A percentile compares a stretch with the other conserved stretches of the same genome.
Conservation (phyloP, 306 rosid species). For the Ochetophila trinervis region DNA sequence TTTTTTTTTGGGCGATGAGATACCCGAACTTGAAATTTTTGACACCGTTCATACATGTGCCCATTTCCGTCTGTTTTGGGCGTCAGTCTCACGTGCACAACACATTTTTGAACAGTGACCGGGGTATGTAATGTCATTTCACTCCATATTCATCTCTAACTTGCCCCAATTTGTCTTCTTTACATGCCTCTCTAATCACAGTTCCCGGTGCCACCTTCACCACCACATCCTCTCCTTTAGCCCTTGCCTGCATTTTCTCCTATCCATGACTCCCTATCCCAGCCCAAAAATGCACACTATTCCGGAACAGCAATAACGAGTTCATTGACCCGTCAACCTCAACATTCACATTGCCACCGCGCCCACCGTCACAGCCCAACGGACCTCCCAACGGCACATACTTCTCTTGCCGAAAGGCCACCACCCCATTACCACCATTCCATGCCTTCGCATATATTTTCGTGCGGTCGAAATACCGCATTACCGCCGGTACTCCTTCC, state of each 20-base stretch:
- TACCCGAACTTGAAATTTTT: no score
- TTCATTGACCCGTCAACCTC: constrained; percentile 85
- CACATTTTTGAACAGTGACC: no score
- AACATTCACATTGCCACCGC: constrained; percentile 79
- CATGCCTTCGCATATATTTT: constrained; percentile 72
- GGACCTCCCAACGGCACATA: constrained; percentile 89
- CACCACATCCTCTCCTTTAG: constrained; percentile 83
- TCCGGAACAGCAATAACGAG: constrained; percentile 74
- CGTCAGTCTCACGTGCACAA: no score
- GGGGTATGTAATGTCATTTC: no score
- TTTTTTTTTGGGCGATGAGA: no score
- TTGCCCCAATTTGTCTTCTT: no score
- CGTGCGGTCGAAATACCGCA: constrained; percentile 89
- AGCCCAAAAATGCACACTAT: constrained; percentile 82
- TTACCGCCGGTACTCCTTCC: constrained; percentile 87
- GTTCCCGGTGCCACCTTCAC: constrained; percentile 91
- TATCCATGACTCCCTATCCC: constrained; percentile 77
- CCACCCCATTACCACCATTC: constrained; percentile 82
- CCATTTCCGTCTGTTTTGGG: no score
- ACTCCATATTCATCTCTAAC: no score
- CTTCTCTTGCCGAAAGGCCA: constrained; percentile 90
- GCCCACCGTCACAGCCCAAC: constrained; percentile 87
- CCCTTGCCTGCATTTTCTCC: constrained; percentile 67
- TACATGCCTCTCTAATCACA: constrained; percentile 56
- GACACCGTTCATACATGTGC: no score